Evolutionary conservation across 2,329 filamentous ascomycete genomes (phyloP).

Genomic region (Clonostachys byssicola): DNA sequence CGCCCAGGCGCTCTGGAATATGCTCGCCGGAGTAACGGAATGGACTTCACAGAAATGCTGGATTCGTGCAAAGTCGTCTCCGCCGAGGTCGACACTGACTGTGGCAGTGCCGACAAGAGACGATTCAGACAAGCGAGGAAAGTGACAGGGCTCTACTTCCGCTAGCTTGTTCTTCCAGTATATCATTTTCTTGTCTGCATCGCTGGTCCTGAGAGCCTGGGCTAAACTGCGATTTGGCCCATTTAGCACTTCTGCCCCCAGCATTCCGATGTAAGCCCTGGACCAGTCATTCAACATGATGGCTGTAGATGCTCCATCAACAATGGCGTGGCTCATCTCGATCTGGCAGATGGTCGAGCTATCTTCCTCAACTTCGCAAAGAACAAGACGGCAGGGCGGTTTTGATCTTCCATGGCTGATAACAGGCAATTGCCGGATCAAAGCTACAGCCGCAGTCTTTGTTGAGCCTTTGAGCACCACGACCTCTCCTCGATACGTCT

Average conservation of each 20-base stretch:
- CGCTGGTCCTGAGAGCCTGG: constrained; percentile 5
- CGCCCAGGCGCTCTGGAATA: constrained; percentile 4
- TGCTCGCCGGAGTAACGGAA: constrained; percentile 2
- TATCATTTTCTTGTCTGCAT: constrained; percentile 4
- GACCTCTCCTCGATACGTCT: neutral
- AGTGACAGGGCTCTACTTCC: neutral
- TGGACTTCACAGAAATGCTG: neutral
- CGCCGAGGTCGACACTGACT: constrained; percentile 2
- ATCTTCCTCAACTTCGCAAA: neutral
- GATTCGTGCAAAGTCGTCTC: constrained; percentile 1
- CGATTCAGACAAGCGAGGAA: neutral
- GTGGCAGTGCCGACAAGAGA: neutral
- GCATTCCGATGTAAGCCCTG: neutral
- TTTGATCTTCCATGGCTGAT: neutral
- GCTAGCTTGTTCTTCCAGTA: constrained; percentile 3
- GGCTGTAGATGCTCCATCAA: constrained; percentile 1
- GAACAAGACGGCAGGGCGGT: constrained; percentile 2
- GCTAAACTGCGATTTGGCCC: neutral
- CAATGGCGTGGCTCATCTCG: constrained; percentile 1
- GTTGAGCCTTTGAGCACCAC: constrained; percentile 9
- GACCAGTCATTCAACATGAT: constrained; percentile 1
- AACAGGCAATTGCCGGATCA: constrained; percentile 5
- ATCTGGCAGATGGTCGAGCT: neutral
- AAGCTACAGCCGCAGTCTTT: constrained; percentile 3
- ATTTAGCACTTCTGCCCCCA: constrained; percentile 1